Evolutionary conservation across 768 basidiomycete species (phyloP), one percentile per base, ranked within the genome.

Genomic region (Pleurotus djamor): DNA sequence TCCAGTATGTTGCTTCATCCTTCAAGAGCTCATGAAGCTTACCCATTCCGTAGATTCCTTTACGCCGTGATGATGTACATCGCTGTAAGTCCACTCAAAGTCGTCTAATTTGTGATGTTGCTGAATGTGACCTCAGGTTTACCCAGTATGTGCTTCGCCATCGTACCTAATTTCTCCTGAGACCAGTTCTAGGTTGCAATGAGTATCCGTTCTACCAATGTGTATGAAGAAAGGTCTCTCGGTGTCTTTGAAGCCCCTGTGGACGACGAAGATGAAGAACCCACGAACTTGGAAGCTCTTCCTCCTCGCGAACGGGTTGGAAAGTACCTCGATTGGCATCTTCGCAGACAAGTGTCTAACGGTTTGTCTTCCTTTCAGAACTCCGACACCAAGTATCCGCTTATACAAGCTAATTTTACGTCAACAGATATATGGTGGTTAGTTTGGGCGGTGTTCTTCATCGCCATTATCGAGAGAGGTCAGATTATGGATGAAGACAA

Each of bases 61-160:
- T 90, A 89, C 65, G 79, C 89, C 5, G 82, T 91, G 60, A 87
- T 94, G 88, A 92, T 91, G 89, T 86, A 84, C 61, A 84, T 86
- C 55, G 80, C 82, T 35, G 76, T 85, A 63, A 68, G 81, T 72
- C 54, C 21, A 47, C 62, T 36, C 61, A 61, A 4, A 41, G 9
- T 41, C 38, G 38, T 41, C 38, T 41, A n/a, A 10, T 41, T 41
- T 41, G 38, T 28, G 21, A 28, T 28, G 21, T 28, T 28, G 21
- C 21, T 28, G 21, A 28, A 52, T n/a, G 13, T 16, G 43, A 37
- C 16, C 33, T 57, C 51, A 79, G 78, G 71, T 81, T 0, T 80
- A 80, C 63, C 78, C 79, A 34, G 79, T 79, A 28, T 28, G 48
- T 51, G 74, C 64, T 4, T 7, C n/a, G 21, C 38, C 38, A 35